Evolutionary conservation across 2,329 filamentous ascomycete genomes (phyloP), one percentile per base, ranked within the genome.

Genomic region (Ophiostoma australiae): DNA sequence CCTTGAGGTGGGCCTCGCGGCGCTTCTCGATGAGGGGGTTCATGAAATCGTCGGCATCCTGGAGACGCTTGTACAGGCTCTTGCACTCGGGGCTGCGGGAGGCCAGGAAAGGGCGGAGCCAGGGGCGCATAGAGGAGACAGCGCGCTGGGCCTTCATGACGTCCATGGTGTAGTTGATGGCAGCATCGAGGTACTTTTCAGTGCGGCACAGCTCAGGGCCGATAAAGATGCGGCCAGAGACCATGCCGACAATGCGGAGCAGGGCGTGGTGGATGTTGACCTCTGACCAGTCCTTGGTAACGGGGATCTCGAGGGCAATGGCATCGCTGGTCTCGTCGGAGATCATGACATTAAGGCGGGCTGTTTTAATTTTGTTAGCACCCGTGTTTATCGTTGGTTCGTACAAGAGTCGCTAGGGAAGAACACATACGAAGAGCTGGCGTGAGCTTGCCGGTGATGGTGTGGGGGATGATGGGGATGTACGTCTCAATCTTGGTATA

Each of bases 191-290:
- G 74, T 84, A 85, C 35, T 79, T 77, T 55, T 82, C 81, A 3
- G 79, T 75, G 41, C 80, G 81, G 73, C 81, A 83, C 1, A 84
- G 78, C 69, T 84, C 82, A 20, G 0, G 81, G 5, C 83, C 84
- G 37, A 85, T 78, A 69, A 85, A 85, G 37, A 85, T 76, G 13
- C 81, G 78, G 3, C 83, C 83, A 0, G 82, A 84, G 0, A 82
- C 79, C 72, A 80, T 81, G 68, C 81, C 82, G 1, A 86, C 80
- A 55, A 85, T 80, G 23, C 81, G 80, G 2, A 84, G 77, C 5
- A 85, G 75, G 10, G 77, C 78, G 11, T 48, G 44, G 44, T 48
- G 44, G 17, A 48, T 48, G 17, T 48, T 48, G 44, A 48, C 17
- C 44, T 48, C 44, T 5, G 17, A 20, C 44, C 44, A 48, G 44